Conservation (phyloP, 2,329 filamentous ascomycete genomes). For the Alternaria arbusti region DNA sequence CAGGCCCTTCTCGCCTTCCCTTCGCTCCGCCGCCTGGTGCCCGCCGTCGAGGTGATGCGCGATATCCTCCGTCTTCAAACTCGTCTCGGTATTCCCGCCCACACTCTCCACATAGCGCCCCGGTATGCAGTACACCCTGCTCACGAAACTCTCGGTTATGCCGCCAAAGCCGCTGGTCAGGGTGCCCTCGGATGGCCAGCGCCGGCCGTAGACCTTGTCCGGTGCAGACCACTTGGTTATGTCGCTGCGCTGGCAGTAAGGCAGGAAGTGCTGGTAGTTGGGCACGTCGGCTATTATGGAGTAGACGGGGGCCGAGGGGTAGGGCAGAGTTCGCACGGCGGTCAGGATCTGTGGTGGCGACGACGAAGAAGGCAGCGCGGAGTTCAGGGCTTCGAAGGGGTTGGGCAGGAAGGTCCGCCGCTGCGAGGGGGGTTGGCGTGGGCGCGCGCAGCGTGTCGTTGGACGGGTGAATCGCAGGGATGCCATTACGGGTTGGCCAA, state of each 20-base stretch:
- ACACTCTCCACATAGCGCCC: conserved; percentile 77
- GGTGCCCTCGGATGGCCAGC: conserved; percentile 76
- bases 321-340: conserved; percentile 78
- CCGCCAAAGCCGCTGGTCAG: conserved; percentile 85
- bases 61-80: conserved; percentile 50
- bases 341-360: conserved; percentile 69
- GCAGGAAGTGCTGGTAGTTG: conserved; percentile 82
- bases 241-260: conserved; percentile 79
- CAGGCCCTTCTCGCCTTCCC: conserved; percentile 46
- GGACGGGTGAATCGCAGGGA: conserved; percentile 43
- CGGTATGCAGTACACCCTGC: conserved; percentile 78
- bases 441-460: conserved; percentile 41
- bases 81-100: conserved; percentile 63
- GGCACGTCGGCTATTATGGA: conserved; percentile 86
- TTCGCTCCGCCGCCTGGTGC: not conserved
- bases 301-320: conserved; percentile 75
- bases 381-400: conserved; percentile 52
- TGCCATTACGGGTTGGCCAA: conserved; percentile 28
- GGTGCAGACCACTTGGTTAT: conserved; percentile 76
- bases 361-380: conserved; percentile 32
- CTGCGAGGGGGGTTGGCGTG: conserved; percentile 16
- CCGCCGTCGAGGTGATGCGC: conserved; percentile 50
- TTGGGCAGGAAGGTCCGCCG: conserved; percentile 54
- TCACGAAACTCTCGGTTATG: conserved; percentile 83
- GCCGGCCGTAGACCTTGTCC: conserved; percentile 54